Base-by-base conservation (phyloP, 371 early-diverging fungal genomes). In the Mucor circinelloides region DNA sequence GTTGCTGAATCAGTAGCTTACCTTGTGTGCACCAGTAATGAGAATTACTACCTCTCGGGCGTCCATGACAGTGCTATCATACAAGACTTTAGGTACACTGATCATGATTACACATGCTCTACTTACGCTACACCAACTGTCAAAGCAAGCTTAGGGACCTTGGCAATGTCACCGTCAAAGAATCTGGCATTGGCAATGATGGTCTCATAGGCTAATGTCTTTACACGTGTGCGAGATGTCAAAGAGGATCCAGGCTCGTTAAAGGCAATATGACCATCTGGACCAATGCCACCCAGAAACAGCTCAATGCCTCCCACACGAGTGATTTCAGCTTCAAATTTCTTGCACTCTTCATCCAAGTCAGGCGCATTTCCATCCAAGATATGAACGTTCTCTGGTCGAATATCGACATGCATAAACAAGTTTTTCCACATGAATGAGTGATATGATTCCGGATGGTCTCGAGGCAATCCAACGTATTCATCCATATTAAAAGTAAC, bases 191-290 rank as follows among this genome's bases (percentile, higher is more conserved):
- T 94, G 40, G 94, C 94, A 44, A 93, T 83, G 66, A 94, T 93
- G 5, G 94, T 94, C 56, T 94, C 94, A 74, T 93, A 94, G 4
- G 94, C 94, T 25, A 94, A 81, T 21, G 94, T 94, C 83, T 94
- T 94, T 74, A 91, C 92, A 32, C 94, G 85, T 2, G 94, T 94
- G 19, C 92, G 85, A 2, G 93, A 92, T 44, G 86, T 89, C 52
- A 94, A 79, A 15, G 93, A 92, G 34, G 92, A 92, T 3, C 94
- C 94, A 9, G 94, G 94, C 67, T 94, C 94, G 72, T 94, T 94
- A 72, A 94, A 94, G n/a, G 94, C 94, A 73, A 94, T 93, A 69
- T 94, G 94, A 36, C 94, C 94, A 76, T 94, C 94, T 7, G 94
- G 93, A 19, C 94, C 94, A 60, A 93, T 93, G 52, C 74, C 74